Base-by-base conservation (phyloP, 768 basidiomycete species). In the Thelephora aurantiotincta region DNA sequence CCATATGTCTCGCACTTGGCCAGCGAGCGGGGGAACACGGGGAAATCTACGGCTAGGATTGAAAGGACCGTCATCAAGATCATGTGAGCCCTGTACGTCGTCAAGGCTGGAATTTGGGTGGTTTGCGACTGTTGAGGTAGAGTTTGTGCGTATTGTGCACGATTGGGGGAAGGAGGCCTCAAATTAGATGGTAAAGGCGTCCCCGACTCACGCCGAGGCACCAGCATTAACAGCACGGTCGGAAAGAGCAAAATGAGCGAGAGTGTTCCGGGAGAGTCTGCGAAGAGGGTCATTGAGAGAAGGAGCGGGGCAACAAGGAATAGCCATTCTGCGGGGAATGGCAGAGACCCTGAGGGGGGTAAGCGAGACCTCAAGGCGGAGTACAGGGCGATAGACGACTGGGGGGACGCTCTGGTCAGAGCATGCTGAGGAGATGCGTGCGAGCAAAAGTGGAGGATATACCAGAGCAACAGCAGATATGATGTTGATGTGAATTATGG, bases 1-100 rank as follows among this genome's bases (percentile, higher is more conserved):
- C 96, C 96, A 64, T 78, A 97, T 0, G 85, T 82, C 65, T 98
- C 94, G 56, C 90, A 93, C 60, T 98, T 99, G 2, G 81, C 94
- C 38, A 94, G 71, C 11, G 65, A 64, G n/a, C 96, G 75, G 0
- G 96, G 96, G 57, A 97, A 99, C 20, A 93, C 75, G 0, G 77
- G 79, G 56, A 99, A 99, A 61, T 99, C 94, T 45, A 98, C 94
- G 0, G 94, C 94, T 11, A 98, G 77, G 51, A 99, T 98, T 18
- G 81, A 82, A 36, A 94, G 71, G 34, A 84, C 63, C 0, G 96
- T 98, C 73, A 98, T 78, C 16, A 96, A 67, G 74, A 98, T 82
- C 92, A 97, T 93, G 58, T 96, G 87, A 2, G 92, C 81, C 41
- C 96, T 71, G 60, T 96, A 98, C n/a, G 82, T 76, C n/a, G n/a